Conservation (phyloP, 768 basidiomycete genomes). For the Lactarius quietus region DNA sequence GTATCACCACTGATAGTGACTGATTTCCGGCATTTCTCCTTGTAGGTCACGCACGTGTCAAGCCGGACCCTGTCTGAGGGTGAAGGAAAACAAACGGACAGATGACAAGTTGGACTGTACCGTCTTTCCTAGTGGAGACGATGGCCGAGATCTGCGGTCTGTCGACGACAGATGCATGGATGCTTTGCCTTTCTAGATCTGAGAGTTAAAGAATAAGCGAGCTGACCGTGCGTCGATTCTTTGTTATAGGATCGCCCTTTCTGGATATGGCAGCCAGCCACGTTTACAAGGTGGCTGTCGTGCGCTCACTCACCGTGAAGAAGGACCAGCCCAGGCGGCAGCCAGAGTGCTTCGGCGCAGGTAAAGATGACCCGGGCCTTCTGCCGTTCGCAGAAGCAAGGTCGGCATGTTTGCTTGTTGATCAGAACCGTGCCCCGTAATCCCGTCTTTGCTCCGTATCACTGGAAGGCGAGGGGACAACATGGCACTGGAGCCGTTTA, state of each 20-base stretch:
- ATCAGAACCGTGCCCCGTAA: not conserved
- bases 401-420: not conserved
- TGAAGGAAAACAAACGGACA: not conserved
- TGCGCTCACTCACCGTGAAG: not conserved
- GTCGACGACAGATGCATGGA: not conserved
- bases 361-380: not conserved
- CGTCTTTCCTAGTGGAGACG: no score
- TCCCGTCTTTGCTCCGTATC: not conserved
- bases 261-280: not conserved
- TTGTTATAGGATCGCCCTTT: not conserved
- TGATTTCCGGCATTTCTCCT: constrained; percentile 1
- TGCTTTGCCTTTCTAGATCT: not conserved
- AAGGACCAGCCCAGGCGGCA: not conserved
- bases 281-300: not conserved
- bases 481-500: not conserved
- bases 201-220: not conserved
- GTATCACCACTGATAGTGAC: not conserved
- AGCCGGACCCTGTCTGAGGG: not conserved
- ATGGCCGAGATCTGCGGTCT: not conserved
- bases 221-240: not conserved
- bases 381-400: not conserved
- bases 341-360: not conserved
- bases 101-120: not conserved
- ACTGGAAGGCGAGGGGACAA: not conserved
- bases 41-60: not conserved